A percentile compares a stretch with the other conserved stretches of the same genome.
Conservation (phyloP, 371 early-diverging fungal genomes). For the Capniomyces stellatus region DNA sequence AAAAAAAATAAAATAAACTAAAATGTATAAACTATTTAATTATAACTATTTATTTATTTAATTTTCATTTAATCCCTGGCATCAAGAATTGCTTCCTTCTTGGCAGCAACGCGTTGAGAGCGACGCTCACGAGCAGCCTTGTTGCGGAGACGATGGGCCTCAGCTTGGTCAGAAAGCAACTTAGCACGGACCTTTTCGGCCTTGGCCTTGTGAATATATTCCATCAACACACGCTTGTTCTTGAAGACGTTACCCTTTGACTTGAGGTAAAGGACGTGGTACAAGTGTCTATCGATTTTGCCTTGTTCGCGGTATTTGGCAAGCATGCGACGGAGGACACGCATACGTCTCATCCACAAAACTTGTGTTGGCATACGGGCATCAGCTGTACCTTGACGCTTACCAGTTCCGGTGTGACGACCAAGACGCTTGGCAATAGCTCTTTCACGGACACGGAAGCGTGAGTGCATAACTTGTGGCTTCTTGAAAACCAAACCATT, state of each 20-base stretch:
- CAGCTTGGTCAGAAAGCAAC: slow-evolving; percentile 93
- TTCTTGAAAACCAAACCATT: slow-evolving; percentile 95
- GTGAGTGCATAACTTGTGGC: slow-evolving; percentile 83
- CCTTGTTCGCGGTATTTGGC: slow-evolving; percentile 95
- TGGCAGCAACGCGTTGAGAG: slow-evolving; percentile 66
- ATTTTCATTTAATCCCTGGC: slow-evolving; percentile 15
- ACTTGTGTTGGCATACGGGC: slow-evolving; percentile 95
- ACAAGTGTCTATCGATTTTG: slow-evolving; percentile 98
- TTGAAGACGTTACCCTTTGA: slow-evolving; percentile 99
- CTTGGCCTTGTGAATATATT: slow-evolving; percentile 99
- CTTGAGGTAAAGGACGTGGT: slow-evolving; percentile 95
- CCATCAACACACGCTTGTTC: slow-evolving; percentile 99
- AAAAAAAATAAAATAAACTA: neutral
- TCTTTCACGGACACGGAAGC: slow-evolving; percentile 90
- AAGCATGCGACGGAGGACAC: slow-evolving; percentile 94
- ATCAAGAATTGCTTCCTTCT: slow-evolving; percentile 57
- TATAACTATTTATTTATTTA: neutral
- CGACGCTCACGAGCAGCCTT: slow-evolving; percentile 93
- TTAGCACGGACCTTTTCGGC: slow-evolving; percentile 95
- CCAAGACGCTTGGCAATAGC: slow-evolving; percentile 94
- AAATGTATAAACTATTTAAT: neutral
- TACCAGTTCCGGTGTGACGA: slow-evolving; percentile 98
- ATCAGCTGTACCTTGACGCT: slow-evolving; percentile 97
- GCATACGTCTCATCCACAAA: slow-evolving; percentile 99
- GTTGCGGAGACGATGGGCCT: slow-evolving; percentile 91